Conservation (phyloP, 2,329 filamentous ascomycete species). For the Cladosporium phlei region DNA sequence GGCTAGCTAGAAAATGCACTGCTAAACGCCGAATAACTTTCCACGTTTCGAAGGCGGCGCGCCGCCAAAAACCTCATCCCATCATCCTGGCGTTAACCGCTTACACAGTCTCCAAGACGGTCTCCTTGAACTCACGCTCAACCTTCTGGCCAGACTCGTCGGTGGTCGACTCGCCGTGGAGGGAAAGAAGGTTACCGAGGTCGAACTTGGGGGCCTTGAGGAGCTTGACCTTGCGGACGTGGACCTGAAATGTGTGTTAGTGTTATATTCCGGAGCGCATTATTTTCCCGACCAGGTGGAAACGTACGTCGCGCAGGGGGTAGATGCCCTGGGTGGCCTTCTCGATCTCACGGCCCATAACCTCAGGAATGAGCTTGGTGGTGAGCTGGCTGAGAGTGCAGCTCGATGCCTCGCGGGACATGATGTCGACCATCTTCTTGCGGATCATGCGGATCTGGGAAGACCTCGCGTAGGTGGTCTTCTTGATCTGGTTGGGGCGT, state of each 20-base stretch:
- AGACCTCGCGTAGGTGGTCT: slow-evolving; percentile 96
- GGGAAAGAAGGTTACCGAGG: slow-evolving; percentile 87
- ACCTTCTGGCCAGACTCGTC: slow-evolving; percentile 97
- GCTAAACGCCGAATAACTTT: slow-evolving; percentile 15
- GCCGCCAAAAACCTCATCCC: slow-evolving; percentile 11
- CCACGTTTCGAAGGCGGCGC: slow-evolving; percentile 13
- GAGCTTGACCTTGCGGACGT: slow-evolving; percentile 99
- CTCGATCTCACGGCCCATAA: slow-evolving; percentile 99
- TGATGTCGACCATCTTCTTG: slow-evolving; percentile 99
- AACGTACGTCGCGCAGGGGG: slow-evolving; percentile 89
- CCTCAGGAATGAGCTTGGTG: slow-evolving; percentile 98
- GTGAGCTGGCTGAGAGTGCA: slow-evolving; percentile 95
- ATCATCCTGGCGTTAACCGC: slow-evolving; percentile 14
- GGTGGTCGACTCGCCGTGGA: slow-evolving; percentile 94
- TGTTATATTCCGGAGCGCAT: slow-evolving; percentile 7
- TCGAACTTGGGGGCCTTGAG: slow-evolving; percentile 99
- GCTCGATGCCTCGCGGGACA: slow-evolving; percentile 88
- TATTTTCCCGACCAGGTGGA: background rate
- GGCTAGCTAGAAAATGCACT: slow-evolving; percentile 14
- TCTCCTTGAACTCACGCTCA: slow-evolving; percentile 99
- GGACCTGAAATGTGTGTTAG: slow-evolving; percentile 62
- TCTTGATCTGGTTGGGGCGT: slow-evolving; percentile 99
- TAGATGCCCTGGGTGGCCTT: slow-evolving; percentile 99
- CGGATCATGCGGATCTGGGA: slow-evolving; percentile 97
- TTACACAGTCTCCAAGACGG: slow-evolving; percentile 91